phyloP scores from a whole-genome alignment of 148 eudicot genomes.

The Spergularia marina region DNA sequence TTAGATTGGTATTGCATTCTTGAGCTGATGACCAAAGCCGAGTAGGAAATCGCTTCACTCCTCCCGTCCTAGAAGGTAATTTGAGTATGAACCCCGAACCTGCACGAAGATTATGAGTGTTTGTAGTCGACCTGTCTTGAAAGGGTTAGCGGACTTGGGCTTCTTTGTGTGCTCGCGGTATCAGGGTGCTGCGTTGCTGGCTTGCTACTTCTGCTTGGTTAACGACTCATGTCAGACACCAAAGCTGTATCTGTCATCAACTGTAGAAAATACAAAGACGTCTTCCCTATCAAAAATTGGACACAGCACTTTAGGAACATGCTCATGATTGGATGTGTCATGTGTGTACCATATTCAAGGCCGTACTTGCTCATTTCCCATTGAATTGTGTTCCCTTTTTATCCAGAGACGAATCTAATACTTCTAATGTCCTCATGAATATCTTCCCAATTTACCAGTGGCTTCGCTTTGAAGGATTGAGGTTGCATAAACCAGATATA shows the following conservation, averaged over 20 bases:
- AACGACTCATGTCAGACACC: conserved; percentile 4
- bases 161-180: too few species aligned
- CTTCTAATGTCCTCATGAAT: conserved; percentile 9
- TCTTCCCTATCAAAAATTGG: conserved; percentile 10
- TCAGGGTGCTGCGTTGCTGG: too few species aligned
- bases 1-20: neutral
- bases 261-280: conserved; percentile 1
- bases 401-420: conserved; percentile 16
- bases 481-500: conserved; percentile 1
- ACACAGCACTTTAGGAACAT: conserved; percentile 7
- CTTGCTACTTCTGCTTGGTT: too few species aligned
- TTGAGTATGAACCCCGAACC: too few species aligned
- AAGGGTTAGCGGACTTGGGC: too few species aligned
- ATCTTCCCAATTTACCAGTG: conserved; percentile 14
- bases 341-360: conserved; percentile 20
- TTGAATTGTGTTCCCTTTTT: conserved; percentile 8
- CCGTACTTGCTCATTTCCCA: conserved; percentile 17
- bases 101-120: too few species aligned
- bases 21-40: neutral
- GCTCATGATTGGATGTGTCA: conserved; percentile 27
- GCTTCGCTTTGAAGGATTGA: neutral
- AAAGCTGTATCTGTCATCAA: neutral
- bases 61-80: neutral
- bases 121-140: too few species aligned
- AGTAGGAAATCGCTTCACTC: neutral